Evolutionary conservation across 78 protist genomes (phyloP).

Genomic region (Cavenderia fasciculata): DNA sequence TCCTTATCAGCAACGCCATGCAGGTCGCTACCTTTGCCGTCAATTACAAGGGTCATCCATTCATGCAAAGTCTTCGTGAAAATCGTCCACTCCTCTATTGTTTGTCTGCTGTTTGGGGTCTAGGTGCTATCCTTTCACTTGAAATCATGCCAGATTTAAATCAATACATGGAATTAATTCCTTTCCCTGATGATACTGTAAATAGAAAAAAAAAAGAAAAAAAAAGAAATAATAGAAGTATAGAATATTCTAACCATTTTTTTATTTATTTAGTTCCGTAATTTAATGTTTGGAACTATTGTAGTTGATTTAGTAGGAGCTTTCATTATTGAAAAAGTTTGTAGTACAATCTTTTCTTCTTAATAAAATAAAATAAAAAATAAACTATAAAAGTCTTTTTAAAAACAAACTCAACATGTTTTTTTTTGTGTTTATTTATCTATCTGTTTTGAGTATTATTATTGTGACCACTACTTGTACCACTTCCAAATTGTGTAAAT

Average conservation of each 20-base stretch:
- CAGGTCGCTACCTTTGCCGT: slow-evolving; percentile 92
- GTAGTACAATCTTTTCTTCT: background rate
- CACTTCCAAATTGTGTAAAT: no score
- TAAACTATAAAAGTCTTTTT: no score
- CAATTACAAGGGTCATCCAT: slow-evolving; percentile 92
- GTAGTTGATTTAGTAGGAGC: slow-evolving; percentile 56
- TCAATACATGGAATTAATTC: slow-evolving; percentile 39
- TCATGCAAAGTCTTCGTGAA: slow-evolving; percentile 83
- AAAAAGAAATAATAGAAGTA: no score
- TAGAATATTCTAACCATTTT: background rate
- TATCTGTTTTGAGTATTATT: no score
- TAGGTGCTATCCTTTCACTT: slow-evolving; percentile 22
- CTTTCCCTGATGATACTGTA: slow-evolving; percentile 35
- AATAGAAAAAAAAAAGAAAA: no score
- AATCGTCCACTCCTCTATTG: slow-evolving; percentile 58
- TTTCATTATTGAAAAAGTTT: slow-evolving; percentile 46
- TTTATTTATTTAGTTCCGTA: background rate
- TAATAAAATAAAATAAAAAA: background rate
- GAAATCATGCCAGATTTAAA: slow-evolving; percentile 48
- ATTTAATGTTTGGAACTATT: slow-evolving; percentile 19
- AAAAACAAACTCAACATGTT: no score
- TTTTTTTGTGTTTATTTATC: no score
- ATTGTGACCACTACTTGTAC: no score
- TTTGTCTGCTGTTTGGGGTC: slow-evolving; percentile 46
- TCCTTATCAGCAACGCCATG: slow-evolving; percentile 75